A percentile compares a stretch with the other conserved stretches of the same genome.
Conservation (phyloP, 2,329 filamentous ascomycete species). For the Fusarium sp. region DNA sequence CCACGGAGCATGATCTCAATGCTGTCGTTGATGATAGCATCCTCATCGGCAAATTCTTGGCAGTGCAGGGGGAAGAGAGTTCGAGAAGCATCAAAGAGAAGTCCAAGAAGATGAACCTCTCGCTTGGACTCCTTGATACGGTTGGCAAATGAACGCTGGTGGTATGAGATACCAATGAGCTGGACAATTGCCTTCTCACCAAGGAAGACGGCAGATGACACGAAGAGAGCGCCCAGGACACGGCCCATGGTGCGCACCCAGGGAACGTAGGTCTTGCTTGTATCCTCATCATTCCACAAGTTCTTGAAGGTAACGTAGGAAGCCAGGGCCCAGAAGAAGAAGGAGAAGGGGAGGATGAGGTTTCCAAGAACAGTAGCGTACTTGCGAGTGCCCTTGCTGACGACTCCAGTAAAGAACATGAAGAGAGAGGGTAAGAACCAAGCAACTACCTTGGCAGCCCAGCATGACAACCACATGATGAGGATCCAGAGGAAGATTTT, state of each 20-base stretch:
- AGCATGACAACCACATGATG: constrained; percentile 74
- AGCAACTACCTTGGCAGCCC: constrained; percentile 74
- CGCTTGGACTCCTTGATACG: constrained; percentile 91
- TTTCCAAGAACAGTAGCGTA: constrained; percentile 74
- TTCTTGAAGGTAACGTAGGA: constrained; percentile 72
- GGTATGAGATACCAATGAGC: constrained; percentile 86
- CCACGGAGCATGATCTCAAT: constrained; percentile 75
- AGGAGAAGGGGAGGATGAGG: constrained; percentile 73
- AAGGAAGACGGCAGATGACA: constrained; percentile 77
- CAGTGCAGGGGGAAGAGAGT: constrained; percentile 93
- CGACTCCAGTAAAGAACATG: constrained; percentile 76
- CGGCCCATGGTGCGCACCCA: constrained; percentile 72
- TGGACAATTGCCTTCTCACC: constrained; percentile 84
- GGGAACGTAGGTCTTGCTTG: constrained; percentile 51
- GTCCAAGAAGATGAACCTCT: constrained; percentile 81
- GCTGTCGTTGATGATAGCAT: constrained; percentile 90
- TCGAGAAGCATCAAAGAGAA: constrained; percentile 91
- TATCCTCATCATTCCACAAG: constrained; percentile 56
- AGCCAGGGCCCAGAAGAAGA: constrained; percentile 76
- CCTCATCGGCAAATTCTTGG: constrained; percentile 88
- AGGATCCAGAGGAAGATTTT: constrained; percentile 77
- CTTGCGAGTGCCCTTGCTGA: constrained; percentile 77
- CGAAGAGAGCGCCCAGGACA: constrained; percentile 74
- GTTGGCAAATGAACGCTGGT: constrained; percentile 84
- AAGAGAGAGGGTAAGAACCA: constrained; percentile 71